Evolutionary conservation across 2,329 filamentous ascomycete species (phyloP).

Genomic region (Bipolaris cookei): DNA sequence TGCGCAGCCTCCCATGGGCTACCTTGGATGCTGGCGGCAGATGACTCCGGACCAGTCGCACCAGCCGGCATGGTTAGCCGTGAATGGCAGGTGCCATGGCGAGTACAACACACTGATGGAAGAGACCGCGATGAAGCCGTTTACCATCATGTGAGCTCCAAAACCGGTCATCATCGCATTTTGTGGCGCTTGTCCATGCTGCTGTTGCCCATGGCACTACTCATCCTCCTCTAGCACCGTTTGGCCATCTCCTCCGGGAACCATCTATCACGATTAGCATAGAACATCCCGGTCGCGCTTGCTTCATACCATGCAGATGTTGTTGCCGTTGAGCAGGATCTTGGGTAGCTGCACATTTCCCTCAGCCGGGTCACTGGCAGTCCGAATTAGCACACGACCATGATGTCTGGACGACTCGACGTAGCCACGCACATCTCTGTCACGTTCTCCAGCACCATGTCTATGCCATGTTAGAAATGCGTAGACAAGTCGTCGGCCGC

Average conservation of each 20-base stretch:
- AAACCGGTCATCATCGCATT: neutral
- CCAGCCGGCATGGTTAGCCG: slow-evolving; percentile 3
- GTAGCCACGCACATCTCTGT: slow-evolving; percentile 79
- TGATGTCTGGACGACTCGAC: neutral
- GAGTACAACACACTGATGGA: neutral
- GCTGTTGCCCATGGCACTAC: slow-evolving; percentile 4
- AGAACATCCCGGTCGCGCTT: neutral
- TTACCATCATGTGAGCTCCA: slow-evolving; percentile 1
- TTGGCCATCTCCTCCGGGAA: slow-evolving; percentile 44
- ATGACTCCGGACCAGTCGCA: neutral
- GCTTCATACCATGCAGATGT: slow-evolving; percentile 91
- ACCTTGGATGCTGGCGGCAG: neutral
- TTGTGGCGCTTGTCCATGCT: neutral
- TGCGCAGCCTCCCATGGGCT: neutral
- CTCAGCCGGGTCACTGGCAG: slow-evolving; percentile 78
- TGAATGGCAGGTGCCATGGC: neutral
- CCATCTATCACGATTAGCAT: slow-evolving; percentile 36
- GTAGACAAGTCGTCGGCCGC: neutral
- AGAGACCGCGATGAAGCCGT: slow-evolving; percentile 2
- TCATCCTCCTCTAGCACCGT: slow-evolving; percentile 38
- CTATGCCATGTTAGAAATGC: slow-evolving; percentile 55
- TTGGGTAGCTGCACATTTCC: slow-evolving; percentile 88
- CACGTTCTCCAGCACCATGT: slow-evolving; percentile 98
- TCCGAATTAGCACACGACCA: slow-evolving; percentile 12
- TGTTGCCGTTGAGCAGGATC: slow-evolving; percentile 96